Evolutionary conservation across 148 eudicot species (phyloP).

Genomic region (Suaeda aralocaspica): DNA sequence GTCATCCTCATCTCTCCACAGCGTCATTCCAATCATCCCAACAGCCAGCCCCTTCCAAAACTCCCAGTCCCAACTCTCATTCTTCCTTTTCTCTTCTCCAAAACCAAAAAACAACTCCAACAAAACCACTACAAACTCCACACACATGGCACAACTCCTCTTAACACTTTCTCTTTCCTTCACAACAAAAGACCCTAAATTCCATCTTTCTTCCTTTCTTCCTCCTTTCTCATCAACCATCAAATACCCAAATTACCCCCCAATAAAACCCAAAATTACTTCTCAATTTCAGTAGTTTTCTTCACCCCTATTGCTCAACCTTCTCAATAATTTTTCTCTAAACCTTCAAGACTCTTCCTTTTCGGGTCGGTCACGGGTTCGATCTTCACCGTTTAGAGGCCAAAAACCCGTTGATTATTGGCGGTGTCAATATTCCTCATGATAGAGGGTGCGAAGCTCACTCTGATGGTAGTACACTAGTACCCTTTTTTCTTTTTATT

Average conservation of each 20-base stretch:
- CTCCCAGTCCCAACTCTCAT: no score
- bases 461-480: constrained; percentile 59
- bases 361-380: constrained; percentile 91
- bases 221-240: constrained; percentile 13
- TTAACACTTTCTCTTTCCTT: constrained; percentile 12
- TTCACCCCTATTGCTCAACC: constrained; percentile 43
- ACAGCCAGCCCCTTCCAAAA: no score
- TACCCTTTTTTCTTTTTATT: neutral
- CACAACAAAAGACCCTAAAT: constrained; percentile 11
- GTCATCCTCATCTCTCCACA: no score
- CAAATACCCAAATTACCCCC: constrained; percentile 8
- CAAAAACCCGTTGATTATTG: constrained; percentile 90
- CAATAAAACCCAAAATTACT: neutral
- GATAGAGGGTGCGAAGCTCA: constrained; percentile 97
- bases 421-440: constrained; percentile 81
- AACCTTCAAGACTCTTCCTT: constrained; percentile 62
- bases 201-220: constrained; percentile 16
- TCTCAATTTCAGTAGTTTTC: constrained; percentile 36
- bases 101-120: neutral
- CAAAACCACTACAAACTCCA: no score
- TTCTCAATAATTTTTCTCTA: constrained; percentile 24
- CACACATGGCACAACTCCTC: constrained; percentile 15
- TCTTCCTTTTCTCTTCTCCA: neutral
- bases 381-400: constrained; percentile 91
- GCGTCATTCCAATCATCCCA: no score